Evolutionary conservation across 768 basidiomycete genomes (phyloP).

Genomic region (Postia placenta): DNA sequence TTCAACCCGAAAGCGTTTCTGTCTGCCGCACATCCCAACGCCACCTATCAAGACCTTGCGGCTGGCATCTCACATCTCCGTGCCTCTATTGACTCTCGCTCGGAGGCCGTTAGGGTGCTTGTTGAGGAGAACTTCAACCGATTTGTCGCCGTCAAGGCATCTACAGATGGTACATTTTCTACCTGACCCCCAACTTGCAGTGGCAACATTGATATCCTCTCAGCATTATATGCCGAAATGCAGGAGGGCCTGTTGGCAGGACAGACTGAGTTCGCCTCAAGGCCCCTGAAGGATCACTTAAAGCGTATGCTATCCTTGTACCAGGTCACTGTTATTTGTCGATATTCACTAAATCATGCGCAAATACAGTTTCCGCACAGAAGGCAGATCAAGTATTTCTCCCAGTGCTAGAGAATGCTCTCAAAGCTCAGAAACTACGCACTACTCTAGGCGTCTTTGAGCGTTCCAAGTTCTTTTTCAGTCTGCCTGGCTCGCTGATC

Average conservation of each 20-base stretch:
- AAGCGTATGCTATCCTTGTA: constrained; percentile 52
- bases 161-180: constrained; percentile 70
- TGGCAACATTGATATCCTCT: no score
- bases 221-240: constrained; percentile 94
- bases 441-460: constrained; percentile 95
- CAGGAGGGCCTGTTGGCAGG: constrained; percentile 77
- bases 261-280: constrained; percentile 76
- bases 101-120: constrained; percentile 88
- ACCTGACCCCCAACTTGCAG: background rate
- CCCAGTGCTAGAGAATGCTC: constrained; percentile 91
- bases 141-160: constrained; percentile 95
- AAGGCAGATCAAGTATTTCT: constrained; percentile 96
- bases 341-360: background rate
- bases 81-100: constrained; percentile 80
- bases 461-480: constrained; percentile 97
- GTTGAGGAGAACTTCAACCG: constrained; percentile 98
- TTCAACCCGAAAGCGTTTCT: constrained; percentile 96
- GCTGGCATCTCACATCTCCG: constrained; percentile 70
- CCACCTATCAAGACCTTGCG: constrained; percentile 87
- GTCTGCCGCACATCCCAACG: constrained; percentile 87
- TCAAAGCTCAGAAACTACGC: constrained; percentile 88
- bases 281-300: constrained; percentile 74
- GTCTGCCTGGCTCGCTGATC: constrained; percentile 85
- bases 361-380: constrained; percentile 66
- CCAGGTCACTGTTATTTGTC: background rate